Evolutionary conservation across 768 basidiomycete species (phyloP), one percentile per base, ranked within the genome.

Genomic region (Lyophyllum shimeji): DNA sequence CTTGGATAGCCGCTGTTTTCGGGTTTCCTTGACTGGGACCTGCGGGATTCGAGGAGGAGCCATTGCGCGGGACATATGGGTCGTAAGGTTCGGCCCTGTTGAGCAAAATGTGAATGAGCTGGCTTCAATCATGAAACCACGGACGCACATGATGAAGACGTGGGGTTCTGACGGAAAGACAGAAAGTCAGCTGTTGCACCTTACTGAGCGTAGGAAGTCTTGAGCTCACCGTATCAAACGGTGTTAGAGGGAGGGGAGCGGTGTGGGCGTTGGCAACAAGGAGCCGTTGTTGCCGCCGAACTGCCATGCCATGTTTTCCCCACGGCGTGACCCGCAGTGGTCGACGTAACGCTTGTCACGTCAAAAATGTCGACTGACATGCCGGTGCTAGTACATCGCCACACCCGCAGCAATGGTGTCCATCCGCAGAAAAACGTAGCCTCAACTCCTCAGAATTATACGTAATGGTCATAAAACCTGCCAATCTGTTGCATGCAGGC

Each of bases 51-150:
- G 87, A 77, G 48, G 85, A 81, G 55, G 83, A 76, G 71, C 90
- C 89, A 71, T 83, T 85, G 65, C 91, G 88, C 61, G 95, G 95
- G 59, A 98, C 82, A 76, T 99, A 98, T 63, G 96, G 96, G 83
- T 98, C 96, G 76, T 98, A 98, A 69, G 94, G 95, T 77, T 96
- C 93, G 69, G 94, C 93, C 94, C 94, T 96, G 71, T 52, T 56
- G 52, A 57, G 56, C 24, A 44, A 39, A 21, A 55, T 56, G 48
- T 59, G 45, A 57, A 54, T 63, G 61, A 53, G 53, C 40, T 39
- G 51, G 44, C 46, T 47, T 43, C 46, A 57, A 43, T 52, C 53
- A 45, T 44, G 53, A 13, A 50, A 24, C 42, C 34, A n/a, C 53
- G 50, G 50, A 71, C 76, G 52, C 49, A 78, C 76, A 77, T 78